Evolutionary conservation across 768 basidiomycete genomes (phyloP), one percentile per base, ranked within the genome.

Genomic region (Rhodotorula paludigena): DNA sequence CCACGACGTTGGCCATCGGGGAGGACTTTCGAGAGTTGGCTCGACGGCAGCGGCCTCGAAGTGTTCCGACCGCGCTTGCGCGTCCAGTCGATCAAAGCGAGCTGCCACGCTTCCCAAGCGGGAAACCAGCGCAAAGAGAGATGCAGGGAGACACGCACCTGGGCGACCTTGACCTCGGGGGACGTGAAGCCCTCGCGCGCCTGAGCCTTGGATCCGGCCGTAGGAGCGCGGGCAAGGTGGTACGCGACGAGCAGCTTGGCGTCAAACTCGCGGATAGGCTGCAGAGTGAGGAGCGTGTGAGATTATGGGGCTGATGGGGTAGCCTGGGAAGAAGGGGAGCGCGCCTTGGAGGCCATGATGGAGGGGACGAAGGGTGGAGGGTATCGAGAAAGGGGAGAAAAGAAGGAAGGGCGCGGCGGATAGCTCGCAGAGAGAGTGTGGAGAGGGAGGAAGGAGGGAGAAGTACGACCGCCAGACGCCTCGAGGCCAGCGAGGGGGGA

Each of bases 171-270:
- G 42, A 87, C 85, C 2, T 81, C 74, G 38, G 88, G 86, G 77
- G 83, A 87, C 73, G 80, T 78, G 78, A 89, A 88, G 66, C 83
- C 82, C 55, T 86, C 84, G 41, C 78, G 68, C 54, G 83, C 80
- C 44, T 80, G 77, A 64, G 77, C 75, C 53, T 77, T 77, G 60
- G 87, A 81, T 51, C 88, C 86, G 74, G 90, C 86, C 20, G 88
- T 77, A 36, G 92, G 89, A 20, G 92, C 89, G 69, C 92, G 86
- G 79, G 89, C 86, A 71, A 98, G 87, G 92, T 92, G 97, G 84
- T 97, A 96, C 45, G 92, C 90, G 38, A 98, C 83, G 73, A 98
- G 84, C 74, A 97, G 89, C 83, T 98, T 99, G 74, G 94, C 94
- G 79, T 99, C 94, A 84, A 92, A 98, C 84, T 97, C 92, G 78